Conservation (phyloP, 768 basidiomycete genomes). For the Boletus tomentosulus region DNA sequence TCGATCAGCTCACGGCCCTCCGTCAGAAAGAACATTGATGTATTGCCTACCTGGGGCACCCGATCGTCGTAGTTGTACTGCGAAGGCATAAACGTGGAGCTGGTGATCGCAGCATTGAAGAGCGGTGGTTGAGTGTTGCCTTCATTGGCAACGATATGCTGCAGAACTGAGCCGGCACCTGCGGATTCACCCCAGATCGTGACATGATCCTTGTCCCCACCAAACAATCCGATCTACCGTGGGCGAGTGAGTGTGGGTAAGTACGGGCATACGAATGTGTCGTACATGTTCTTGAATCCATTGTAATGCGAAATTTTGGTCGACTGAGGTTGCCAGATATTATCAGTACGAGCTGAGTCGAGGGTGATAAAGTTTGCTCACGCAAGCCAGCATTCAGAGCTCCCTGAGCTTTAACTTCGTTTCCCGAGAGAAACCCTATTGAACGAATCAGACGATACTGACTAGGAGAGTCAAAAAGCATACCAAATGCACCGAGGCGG, state of each 20-base stretch:
- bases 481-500: slow-evolving; percentile 34
- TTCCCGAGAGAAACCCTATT: slow-evolving; percentile 32
- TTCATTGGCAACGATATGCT: slow-evolving; percentile 32
- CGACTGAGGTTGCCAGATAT: slow-evolving; percentile 20
- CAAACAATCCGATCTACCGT: slow-evolving; percentile 30
- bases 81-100: slow-evolving; percentile 29
- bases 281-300: slow-evolving; percentile 36
- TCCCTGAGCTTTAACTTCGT: slow-evolving; percentile 28
- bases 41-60: slow-evolving; percentile 24
- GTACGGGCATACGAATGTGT: neutral
- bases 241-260: neutral
- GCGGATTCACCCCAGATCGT: slow-evolving; percentile 37
- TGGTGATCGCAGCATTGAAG: slow-evolving; percentile 31
- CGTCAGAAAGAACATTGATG: neutral
- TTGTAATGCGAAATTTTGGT: slow-evolving; percentile 32
- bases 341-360: neutral
- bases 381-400: slow-evolving; percentile 34
- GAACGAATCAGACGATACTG: neutral
- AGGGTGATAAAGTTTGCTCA: slow-evolving; percentile 7
- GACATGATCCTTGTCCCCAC: slow-evolving; percentile 32
- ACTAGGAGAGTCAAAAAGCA: neutral
- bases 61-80: slow-evolving; percentile 34
- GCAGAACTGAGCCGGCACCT: slow-evolving; percentile 33
- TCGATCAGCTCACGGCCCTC: neutral
- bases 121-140: slow-evolving; percentile 32